Base-by-base conservation (phyloP, 495 filamentous ascomycete genomes). In the Symbiotaphrina buchneri region DNA sequence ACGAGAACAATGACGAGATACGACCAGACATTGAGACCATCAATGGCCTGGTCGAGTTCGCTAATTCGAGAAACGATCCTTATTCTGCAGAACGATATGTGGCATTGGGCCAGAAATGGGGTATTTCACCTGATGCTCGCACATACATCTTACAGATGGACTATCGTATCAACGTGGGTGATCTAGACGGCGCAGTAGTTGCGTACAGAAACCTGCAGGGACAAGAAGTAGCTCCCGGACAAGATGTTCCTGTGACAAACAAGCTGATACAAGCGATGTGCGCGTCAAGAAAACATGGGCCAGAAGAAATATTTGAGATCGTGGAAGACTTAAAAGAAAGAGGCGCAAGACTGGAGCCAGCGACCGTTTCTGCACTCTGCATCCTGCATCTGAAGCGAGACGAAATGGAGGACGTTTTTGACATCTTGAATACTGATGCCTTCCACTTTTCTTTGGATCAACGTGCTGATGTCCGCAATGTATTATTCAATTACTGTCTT, bases 231-330 rank as follows among this genome's bases (percentile, higher is more conserved):
- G 38, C 56, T 5, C 48, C 61, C 2, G 51, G 68, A 7, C 56
- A 66, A 32, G 67, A 79, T 39, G 19, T 30, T 18, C 53, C 62
- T 2, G 53, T 73, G 20, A 54, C 80, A 43, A 87, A 87, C 51
- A 65, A 65, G 34, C 71, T 91, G 24, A 64, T 97, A 26, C 66
- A 66, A 22, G 67, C 73, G 25, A 60, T 91, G 32, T 84, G 75
- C 47, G 36, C 45, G 1, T 49, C 56, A 13, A 61, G 55, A 18
- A 49, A 58, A 10, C 56, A 59, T 7, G 49, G 73, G 21, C 63
- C 75, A 39, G 60, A 78, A 7, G 58, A 61, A 11, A 68, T 93
- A 23, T 69, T 72, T 18, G 58, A 63, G n/a, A 59, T 92, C 18
- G 66, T 77, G 0, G 62, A 70, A 27, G 78, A 84, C 30, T 53